Evolutionary conservation across 441 rosid species (phyloP).

Genomic region (Euphorbia schlechtendalii): DNA sequence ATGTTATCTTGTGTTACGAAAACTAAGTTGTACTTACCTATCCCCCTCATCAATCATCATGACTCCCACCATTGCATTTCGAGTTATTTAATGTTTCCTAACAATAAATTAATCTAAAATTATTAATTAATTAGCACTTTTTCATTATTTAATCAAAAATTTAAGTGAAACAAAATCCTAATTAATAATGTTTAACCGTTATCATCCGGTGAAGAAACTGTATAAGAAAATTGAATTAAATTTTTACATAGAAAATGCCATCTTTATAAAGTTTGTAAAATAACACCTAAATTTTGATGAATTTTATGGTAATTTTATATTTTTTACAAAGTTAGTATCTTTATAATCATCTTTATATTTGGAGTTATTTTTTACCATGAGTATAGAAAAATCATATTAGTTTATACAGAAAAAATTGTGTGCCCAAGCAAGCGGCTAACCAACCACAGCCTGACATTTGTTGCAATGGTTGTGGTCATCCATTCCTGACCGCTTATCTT

Average conservation of each 20-base stretch:
- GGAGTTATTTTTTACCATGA: no score
- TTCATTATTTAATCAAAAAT: not conserved
- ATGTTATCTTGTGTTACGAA: conserved; percentile 29
- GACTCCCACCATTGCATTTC: conserved; percentile 24
- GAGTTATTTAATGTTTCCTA: not conserved
- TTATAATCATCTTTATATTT: no score
- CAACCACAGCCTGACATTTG: conserved; percentile 15
- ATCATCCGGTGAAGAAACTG: not conserved
- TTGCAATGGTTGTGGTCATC: conserved; percentile 11
- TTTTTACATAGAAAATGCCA: no score
- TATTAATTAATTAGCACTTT: conserved; percentile 17
- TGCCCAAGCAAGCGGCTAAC: conserved; percentile 8
- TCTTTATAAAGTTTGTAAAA: no score
- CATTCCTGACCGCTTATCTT: conserved; percentile 11
- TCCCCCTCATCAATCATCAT: conserved; percentile 27
- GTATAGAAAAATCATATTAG: conserved; percentile 13
- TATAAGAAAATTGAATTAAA: no score
- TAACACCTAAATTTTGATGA: no score
- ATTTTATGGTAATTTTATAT: no score
- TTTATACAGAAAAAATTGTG: conserved; percentile 16
- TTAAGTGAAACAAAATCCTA: not conserved
- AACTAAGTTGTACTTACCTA: conserved; percentile 29
- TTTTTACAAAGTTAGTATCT: no score
- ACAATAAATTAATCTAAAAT: not conserved
- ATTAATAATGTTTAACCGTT: conserved; percentile 11